phyloP scores from a whole-genome alignment of 2,329 filamentous ascomycete species.

The Monilinia aucupariae region DNA sequence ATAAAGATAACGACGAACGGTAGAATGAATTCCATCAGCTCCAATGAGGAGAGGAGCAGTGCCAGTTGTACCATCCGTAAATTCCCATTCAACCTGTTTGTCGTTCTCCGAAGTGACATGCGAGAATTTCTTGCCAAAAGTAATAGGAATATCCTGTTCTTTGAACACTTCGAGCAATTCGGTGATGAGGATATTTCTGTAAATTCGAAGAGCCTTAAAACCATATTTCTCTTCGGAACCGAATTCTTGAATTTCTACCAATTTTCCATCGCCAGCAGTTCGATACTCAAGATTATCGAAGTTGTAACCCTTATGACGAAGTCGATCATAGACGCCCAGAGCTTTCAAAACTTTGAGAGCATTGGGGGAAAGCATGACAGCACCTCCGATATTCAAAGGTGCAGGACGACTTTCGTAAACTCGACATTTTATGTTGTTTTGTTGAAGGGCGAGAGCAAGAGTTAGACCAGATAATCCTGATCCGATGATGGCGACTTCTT shows the following conservation, averaged over 20 bases:
- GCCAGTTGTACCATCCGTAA: slow-evolving; percentile 42
- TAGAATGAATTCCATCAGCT: slow-evolving; percentile 56
- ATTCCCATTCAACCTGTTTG: slow-evolving; percentile 41
- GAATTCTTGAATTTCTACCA: slow-evolving; percentile 43
- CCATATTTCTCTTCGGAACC: slow-evolving; percentile 45
- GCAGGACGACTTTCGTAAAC: slow-evolving; percentile 48
- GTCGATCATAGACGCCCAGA: slow-evolving; percentile 44
- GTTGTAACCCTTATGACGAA: slow-evolving; percentile 43
- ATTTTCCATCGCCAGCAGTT: slow-evolving; percentile 34
- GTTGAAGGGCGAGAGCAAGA: slow-evolving; percentile 50
- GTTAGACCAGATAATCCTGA: slow-evolving; percentile 48
- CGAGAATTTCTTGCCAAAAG: slow-evolving; percentile 46
- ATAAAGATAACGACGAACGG: slow-evolving; percentile 47
- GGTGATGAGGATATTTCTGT: slow-evolving; percentile 47
- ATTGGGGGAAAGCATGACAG: slow-evolving; percentile 56
- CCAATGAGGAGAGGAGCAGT: slow-evolving; percentile 46
- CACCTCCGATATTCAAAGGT: slow-evolving; percentile 46
- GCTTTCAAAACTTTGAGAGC: slow-evolving; percentile 49
- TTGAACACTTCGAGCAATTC: slow-evolving; percentile 41
- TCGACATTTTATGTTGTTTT: slow-evolving; percentile 44
- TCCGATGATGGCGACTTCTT: slow-evolving; percentile 42
- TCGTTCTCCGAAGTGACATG: slow-evolving; percentile 40
- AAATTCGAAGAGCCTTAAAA: slow-evolving; percentile 50
- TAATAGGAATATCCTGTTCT: slow-evolving; percentile 39
- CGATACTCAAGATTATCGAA: slow-evolving; percentile 46